These are phyloP conservation scores for Leccinellum albellum DNA, from an alignment of 768 basidiomycete genomes.

Conservation along the genomic window DNA sequence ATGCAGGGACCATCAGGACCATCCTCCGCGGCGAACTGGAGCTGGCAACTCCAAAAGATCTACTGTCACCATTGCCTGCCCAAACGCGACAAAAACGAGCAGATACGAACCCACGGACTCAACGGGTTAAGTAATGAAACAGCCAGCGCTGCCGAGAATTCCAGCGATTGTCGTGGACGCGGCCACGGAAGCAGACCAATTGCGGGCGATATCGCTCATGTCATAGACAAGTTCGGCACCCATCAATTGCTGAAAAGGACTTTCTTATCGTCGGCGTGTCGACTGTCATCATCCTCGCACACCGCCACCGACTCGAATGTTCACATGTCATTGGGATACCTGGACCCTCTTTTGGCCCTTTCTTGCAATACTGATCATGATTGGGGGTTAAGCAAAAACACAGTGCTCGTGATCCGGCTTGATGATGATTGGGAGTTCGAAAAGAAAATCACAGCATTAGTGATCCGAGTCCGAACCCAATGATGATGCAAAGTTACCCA, in stretches of 20 bases:
- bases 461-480: neutral
- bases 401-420: neutral
- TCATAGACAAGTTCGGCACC: neutral
- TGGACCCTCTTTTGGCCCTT: neutral
- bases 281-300: neutral
- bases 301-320: neutral
- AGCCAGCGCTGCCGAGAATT: slow-evolving; percentile 2
- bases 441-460: neutral
- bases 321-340: slow-evolving; percentile 1
- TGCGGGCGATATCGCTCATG: neutral
- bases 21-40: neutral
- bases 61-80: neutral
- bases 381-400: neutral
- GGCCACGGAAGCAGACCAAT: neutral
- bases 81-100: neutral
- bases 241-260: neutral
- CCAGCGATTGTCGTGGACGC: neutral
- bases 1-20: neutral
- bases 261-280: neutral
- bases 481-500: neutral
- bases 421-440: neutral
- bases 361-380: neutral
- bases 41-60: neutral
- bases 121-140: slow-evolving; percentile 6
- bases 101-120: neutral